Conservation (phyloP, 2,329 filamentous ascomycete genomes). For the Tolypocladium tundrense region DNA sequence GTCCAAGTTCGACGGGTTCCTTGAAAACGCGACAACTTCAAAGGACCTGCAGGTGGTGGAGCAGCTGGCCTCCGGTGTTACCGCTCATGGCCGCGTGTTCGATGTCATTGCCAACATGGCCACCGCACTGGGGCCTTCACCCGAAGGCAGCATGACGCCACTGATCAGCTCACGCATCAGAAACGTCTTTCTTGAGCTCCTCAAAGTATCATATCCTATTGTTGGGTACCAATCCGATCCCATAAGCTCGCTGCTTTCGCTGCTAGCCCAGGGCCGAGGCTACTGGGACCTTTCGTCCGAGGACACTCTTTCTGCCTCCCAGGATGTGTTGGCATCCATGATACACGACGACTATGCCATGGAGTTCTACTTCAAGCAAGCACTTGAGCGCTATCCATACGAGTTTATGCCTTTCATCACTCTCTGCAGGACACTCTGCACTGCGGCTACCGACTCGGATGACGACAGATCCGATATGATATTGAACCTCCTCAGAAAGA, state of each 20-base stretch:
- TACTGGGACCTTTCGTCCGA: constrained; percentile 42
- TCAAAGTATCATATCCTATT: constrained; percentile 55
- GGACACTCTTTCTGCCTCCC: constrained; percentile 18
- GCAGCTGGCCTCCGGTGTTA: constrained; percentile 37
- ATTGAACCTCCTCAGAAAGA: constrained; percentile 54
- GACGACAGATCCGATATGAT: constrained; percentile 38
- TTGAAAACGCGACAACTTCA: constrained; percentile 37
- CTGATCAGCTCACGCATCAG: constrained; percentile 55
- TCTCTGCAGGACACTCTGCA: constrained; percentile 54
- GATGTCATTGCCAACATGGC: constrained; percentile 43
- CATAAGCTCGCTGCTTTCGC: constrained; percentile 52
- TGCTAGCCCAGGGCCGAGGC: constrained; percentile 45
- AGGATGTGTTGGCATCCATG: constrained; percentile 23
- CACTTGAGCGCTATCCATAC: constrained; percentile 72
- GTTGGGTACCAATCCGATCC: constrained; percentile 66
- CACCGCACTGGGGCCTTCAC: constrained; percentile 31
- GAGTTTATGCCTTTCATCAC: constrained; percentile 72
- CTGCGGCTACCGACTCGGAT: constrained; percentile 18
- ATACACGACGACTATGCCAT: constrained; percentile 35
- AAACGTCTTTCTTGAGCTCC: constrained; percentile 55
- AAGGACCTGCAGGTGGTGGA: constrained; percentile 43
- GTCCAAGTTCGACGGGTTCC: constrained; percentile 47
- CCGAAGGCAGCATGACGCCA: constrained; percentile 36
- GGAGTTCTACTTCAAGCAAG: constrained; percentile 52
- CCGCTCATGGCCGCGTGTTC: constrained; percentile 40